A percentile compares a stretch with the other conserved stretches of the same genome.
phyloP scores from a whole-genome alignment of 257 asterid genomes.

The Perilla frutescens region DNA sequence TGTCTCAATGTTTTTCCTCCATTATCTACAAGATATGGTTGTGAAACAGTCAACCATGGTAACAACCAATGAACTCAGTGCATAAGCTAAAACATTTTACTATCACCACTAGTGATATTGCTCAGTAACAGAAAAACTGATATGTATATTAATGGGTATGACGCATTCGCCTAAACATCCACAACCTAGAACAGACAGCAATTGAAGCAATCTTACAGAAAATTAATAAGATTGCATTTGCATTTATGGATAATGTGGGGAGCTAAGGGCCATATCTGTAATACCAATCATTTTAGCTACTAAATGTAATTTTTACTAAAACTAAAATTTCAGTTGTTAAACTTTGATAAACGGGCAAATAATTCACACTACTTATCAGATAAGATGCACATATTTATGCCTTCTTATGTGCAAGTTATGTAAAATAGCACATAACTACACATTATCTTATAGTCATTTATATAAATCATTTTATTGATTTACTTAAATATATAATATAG shows the following conservation, averaged over 20 bases:
- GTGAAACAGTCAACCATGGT: slow-evolving; percentile 33
- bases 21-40: slow-evolving; percentile 46
- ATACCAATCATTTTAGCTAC: slow-evolving; percentile 4
- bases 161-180: slow-evolving; percentile 19
- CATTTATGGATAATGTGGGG: not conserved
- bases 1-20: slow-evolving; percentile 70
- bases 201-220: not conserved
- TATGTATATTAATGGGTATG: not conserved
- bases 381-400: not conserved
- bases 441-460: slow-evolving; percentile 5
- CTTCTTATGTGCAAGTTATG: not conserved
- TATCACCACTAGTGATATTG: slow-evolving; percentile 1
- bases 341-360: not conserved
- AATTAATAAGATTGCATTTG: slow-evolving; percentile 1
- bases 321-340: not conserved
- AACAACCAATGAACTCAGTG: slow-evolving; percentile 22
- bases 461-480: slow-evolving; percentile 7
- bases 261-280: slow-evolving; percentile 2
- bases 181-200: slow-evolving; percentile 17
- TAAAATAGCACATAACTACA: not conserved
- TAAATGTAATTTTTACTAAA: not conserved
- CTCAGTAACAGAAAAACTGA: slow-evolving; percentile 10
- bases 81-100: slow-evolving; percentile 23
- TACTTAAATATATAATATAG: not conserved
- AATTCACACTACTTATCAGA: not conserved